Percentiles rank a stretch among this genome's conserved stretches.
Evolutionary conservation across 2,329 filamentous ascomycete species (phyloP).

Genomic region (Trichoderma atrobrunneum): DNA sequence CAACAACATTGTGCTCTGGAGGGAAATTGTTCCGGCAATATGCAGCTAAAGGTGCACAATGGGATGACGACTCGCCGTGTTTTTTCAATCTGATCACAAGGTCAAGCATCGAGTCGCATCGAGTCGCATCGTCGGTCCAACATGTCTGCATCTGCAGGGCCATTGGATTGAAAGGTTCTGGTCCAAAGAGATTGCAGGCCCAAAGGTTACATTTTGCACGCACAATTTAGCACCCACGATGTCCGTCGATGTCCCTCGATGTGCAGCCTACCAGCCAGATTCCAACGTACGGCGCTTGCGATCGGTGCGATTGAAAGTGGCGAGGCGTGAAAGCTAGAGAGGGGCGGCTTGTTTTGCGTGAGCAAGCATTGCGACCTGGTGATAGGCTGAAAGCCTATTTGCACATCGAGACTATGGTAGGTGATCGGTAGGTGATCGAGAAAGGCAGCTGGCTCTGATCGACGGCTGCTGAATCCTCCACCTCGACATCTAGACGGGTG

Average conservation of each 20-base stretch:
- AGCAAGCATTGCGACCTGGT: background rate
- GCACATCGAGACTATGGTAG: conserved; percentile 7
- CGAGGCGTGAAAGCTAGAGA: background rate
- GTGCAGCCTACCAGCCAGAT: background rate
- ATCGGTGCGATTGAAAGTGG: background rate
- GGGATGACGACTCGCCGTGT: background rate
- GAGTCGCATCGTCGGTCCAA: background rate
- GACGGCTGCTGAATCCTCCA: background rate
- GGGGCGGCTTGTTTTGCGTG: background rate
- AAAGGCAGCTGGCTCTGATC: background rate
- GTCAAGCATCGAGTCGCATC: background rate
- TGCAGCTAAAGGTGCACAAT: background rate
- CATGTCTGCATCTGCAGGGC: background rate
- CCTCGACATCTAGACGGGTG: background rate
- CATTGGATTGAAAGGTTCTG: background rate
- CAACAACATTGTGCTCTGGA: background rate
- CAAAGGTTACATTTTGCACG: background rate
- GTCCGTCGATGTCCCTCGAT: background rate
- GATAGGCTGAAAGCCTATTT: background rate
- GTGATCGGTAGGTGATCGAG: conserved; percentile 1
- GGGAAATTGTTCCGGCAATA: background rate
- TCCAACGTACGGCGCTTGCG: background rate
- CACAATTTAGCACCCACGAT: background rate
- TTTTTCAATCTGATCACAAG: conserved; percentile 4
- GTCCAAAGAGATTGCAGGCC: background rate